phyloP scores from a whole-genome alignment of 768 basidiomycete species.

The Boletus reticulatus region DNA sequence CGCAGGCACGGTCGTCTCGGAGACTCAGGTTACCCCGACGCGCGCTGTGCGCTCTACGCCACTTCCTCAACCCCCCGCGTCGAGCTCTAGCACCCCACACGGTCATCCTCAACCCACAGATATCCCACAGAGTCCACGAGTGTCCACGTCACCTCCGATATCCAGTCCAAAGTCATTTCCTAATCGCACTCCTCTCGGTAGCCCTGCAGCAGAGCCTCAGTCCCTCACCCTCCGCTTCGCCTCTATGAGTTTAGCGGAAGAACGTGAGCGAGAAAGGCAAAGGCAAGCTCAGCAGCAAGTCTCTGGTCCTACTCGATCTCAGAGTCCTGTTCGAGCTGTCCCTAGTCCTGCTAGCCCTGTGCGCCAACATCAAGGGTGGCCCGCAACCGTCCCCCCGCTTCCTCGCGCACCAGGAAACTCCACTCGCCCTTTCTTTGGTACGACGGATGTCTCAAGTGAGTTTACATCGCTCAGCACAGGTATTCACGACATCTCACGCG shows the following conservation, averaged over 20 bases:
- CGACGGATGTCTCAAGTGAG: constrained; percentile 14
- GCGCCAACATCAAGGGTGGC: constrained; percentile 22
- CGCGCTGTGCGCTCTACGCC: constrained; percentile 18
- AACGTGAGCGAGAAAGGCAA: constrained; percentile 17
- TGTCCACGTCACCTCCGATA: constrained; percentile 6
- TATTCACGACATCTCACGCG: constrained; percentile 5
- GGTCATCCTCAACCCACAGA: not conserved
- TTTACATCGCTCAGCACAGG: not conserved
- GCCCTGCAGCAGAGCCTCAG: constrained; percentile 14
- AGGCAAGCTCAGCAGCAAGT: constrained; percentile 7
- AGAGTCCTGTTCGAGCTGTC: constrained; percentile 13
- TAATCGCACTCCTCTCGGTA: constrained; percentile 1
- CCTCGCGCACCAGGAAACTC: constrained; percentile 24
- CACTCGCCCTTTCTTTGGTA: constrained; percentile 12
- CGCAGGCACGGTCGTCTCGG: not conserved
- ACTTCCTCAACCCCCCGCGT: constrained; percentile 22
- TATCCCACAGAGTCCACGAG: constrained; percentile 8
- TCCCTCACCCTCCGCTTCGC: constrained; percentile 36
- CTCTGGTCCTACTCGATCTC: not conserved
- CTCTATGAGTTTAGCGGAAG: constrained; percentile 23
- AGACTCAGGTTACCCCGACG: not conserved
- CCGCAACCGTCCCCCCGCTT: constrained; percentile 27
- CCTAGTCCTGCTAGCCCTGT: constrained; percentile 10
- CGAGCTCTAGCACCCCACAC: not conserved
- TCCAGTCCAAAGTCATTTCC: constrained; percentile 3